A percentile compares a stretch with the other conserved stretches of the same genome.
Evolutionary conservation across 2,329 filamentous ascomycete species (phyloP).

Genomic region (Fusarium musae): DNA sequence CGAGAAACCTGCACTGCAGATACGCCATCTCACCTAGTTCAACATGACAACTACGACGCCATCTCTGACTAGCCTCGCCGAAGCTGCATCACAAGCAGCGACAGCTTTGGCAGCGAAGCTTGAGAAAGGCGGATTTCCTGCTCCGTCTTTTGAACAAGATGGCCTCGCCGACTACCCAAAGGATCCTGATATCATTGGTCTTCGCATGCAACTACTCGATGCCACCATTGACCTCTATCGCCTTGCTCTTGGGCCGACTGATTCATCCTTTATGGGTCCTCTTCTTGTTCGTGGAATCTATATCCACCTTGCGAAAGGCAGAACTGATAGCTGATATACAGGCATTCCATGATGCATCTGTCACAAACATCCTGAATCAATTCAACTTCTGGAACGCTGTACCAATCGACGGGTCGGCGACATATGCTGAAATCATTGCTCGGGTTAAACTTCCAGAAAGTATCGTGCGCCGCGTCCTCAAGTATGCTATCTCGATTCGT

Average conservation of each 20-base stretch:
- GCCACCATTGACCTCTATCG: slow-evolving; percentile 14
- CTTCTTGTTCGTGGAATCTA: neutral
- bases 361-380: slow-evolving; percentile 34
- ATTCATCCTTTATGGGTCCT: slow-evolving; percentile 5
- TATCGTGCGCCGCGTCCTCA: slow-evolving; percentile 51
- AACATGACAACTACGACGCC: neutral
- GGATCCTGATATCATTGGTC: slow-evolving; percentile 16
- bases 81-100: neutral
- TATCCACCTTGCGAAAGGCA: rapidly evolving
- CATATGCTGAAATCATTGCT: slow-evolving; percentile 41
- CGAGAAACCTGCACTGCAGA: neutral
- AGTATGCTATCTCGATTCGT: slow-evolving; percentile 51
- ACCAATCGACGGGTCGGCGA: slow-evolving; percentile 33
- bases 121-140: slow-evolving; percentile 5
- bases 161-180: slow-evolving; percentile 18
- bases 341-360: slow-evolving; percentile 13
- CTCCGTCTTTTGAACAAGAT: slow-evolving; percentile 11
- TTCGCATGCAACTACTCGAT: slow-evolving; percentile 24
- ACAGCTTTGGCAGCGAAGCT: slow-evolving; percentile 9
- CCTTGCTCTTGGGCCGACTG: slow-evolving; percentile 22
- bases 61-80: neutral
- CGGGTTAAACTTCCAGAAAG: slow-evolving; percentile 51
- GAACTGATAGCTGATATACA: neutral
- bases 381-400: slow-evolving; percentile 42
- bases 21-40: neutral